Evolutionary conservation across 768 basidiomycete species (phyloP).

Genomic region (Plicaturopsis crispa): DNA sequence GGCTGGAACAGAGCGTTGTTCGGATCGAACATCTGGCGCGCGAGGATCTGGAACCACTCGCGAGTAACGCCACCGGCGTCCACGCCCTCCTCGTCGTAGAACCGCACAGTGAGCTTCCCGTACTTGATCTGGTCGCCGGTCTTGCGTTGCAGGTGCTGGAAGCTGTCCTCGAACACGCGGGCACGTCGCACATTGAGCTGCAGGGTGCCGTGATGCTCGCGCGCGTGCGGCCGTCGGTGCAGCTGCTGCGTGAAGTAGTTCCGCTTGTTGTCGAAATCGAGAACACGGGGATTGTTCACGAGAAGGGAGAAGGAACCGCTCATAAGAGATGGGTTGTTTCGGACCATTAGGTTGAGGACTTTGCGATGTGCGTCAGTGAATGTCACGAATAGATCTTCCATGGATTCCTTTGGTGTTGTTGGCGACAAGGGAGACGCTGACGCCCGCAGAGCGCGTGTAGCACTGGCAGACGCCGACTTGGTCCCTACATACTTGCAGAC

Average conservation of each 20-base stretch:
- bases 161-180: conserved; percentile 96
- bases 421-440: conserved; percentile 64
- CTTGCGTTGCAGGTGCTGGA: conserved; percentile 83
- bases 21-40: conserved; percentile 98
- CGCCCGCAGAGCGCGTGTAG: conserved; percentile 48
- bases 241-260: conserved; percentile 93
- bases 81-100: conserved; percentile 96
- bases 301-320: conserved; percentile 96
- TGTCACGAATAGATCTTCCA: conserved; percentile 86
- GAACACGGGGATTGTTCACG: conserved; percentile 90
- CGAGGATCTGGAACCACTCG: conserved; percentile 98
- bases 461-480: conserved; percentile 36
- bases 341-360: conserved; percentile 93
- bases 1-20: conserved; percentile 98
- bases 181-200: conserved; percentile 86
- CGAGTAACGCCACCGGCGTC: conserved; percentile 97
- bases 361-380: conserved; percentile 94
- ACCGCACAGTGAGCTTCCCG: conserved; percentile 93
- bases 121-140: conserved; percentile 95
- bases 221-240: conserved; percentile 69
- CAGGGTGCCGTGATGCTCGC: conserved; percentile 78
- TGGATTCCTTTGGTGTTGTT: conserved; percentile 61
- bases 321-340: conserved; percentile 97
- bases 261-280: conserved; percentile 99
- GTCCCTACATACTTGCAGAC: conserved; percentile 92